Percentiles rank a stretch among this genome's conserved stretches.
phyloP scores from a whole-genome alignment of 2,329 filamentous ascomycete genomes.

The Trichoderma sp. region DNA sequence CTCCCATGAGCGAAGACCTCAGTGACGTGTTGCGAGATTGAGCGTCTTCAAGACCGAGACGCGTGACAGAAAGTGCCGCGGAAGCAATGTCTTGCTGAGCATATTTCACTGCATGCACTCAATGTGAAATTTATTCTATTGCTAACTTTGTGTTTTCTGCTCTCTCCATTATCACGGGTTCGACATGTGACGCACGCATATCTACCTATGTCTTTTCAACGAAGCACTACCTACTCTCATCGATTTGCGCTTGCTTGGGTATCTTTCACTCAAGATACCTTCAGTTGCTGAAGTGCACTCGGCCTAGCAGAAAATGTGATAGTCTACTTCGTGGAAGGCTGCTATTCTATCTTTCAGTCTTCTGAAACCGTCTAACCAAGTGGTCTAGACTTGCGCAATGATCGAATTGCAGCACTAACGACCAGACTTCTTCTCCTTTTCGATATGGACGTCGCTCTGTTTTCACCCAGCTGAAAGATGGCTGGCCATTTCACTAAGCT shows the following conservation, averaged over 20 bases:
- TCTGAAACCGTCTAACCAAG: not conserved
- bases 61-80: not conserved
- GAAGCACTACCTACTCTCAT: not conserved
- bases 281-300: not conserved
- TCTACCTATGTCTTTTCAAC: not conserved
- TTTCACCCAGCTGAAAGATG: not conserved
- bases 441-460: not conserved
- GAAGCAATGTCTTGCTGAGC: slow-evolving; percentile 17
- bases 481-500: not conserved
- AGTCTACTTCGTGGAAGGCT: not conserved
- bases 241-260: not conserved
- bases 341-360: not conserved
- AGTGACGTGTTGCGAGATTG: slow-evolving; percentile 22
- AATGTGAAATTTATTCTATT: not conserved
- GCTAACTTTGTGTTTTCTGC: slow-evolving; percentile 7
- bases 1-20: slow-evolving; percentile 17
- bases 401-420: not conserved
- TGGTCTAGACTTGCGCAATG: not conserved
- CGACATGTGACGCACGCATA: not conserved
- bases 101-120: slow-evolving; percentile 11
- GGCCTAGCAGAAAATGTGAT: not conserved
- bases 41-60: slow-evolving; percentile 13
- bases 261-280: not conserved
- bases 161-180: not conserved
- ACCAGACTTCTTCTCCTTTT: not conserved